A percentile compares a stretch with the other conserved stretches of the same genome.
Evolutionary conservation across 2,329 filamentous ascomycete genomes (phyloP).

Genomic region (Fusarium buxicola): DNA sequence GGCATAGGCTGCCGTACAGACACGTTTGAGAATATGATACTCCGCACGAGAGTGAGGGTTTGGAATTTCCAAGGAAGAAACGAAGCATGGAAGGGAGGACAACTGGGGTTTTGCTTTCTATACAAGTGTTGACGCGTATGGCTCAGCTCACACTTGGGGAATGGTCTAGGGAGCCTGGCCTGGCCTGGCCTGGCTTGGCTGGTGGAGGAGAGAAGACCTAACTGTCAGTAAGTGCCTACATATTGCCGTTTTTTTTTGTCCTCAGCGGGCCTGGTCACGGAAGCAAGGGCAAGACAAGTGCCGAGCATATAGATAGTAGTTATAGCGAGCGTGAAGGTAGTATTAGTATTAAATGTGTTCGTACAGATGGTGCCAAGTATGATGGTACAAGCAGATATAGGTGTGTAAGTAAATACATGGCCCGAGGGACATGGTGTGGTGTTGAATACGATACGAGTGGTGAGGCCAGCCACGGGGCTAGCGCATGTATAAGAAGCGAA

Average conservation of each 20-base stretch:
- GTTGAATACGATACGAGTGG: constrained; percentile 9
- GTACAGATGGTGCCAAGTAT: constrained; percentile 30
- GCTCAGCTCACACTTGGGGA: too few species aligned
- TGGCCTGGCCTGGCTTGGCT: too few species aligned
- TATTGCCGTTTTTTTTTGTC: too few species aligned
- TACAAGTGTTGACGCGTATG: too few species aligned
- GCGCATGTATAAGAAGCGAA: constrained; percentile 22
- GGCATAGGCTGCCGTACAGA: not conserved
- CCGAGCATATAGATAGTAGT: constrained; percentile 4
- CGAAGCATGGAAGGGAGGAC: too few species aligned
- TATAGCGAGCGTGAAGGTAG: constrained; percentile 21
- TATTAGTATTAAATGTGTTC: constrained; percentile 35
- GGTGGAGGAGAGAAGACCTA: too few species aligned
- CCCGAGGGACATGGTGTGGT: constrained; percentile 29
- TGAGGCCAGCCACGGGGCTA: constrained; percentile 19
- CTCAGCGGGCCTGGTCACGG: too few species aligned
- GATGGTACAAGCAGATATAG: constrained; percentile 37
- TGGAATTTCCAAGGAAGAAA: too few species aligned
- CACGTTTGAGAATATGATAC: not conserved
- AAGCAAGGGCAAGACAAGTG: constrained; percentile 1
- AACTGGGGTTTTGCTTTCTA: too few species aligned
- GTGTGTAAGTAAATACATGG: constrained; percentile 38
- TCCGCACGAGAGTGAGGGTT: not conserved
- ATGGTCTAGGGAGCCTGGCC: too few species aligned
- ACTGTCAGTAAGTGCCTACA: too few species aligned